Conservation (phyloP, 1,284 basidiomycete genomes). For the Athelia psychrophila region DNA sequence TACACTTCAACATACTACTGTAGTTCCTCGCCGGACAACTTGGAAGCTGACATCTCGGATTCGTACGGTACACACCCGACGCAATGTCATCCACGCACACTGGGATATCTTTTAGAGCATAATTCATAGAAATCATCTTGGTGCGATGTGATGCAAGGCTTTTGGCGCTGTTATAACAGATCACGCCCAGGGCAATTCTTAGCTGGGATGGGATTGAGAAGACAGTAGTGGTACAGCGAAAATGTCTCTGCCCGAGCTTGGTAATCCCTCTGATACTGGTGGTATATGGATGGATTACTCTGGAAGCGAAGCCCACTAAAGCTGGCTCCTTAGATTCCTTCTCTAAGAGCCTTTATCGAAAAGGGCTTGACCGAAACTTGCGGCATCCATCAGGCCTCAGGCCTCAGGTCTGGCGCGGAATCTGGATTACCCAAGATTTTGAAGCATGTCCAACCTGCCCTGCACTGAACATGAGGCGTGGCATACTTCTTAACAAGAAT, state of each 20-base stretch:
- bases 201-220: slow-evolving; percentile 1
- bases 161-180: slow-evolving; percentile 77
- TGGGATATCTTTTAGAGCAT: slow-evolving; percentile 62
- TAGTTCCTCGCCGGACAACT: slow-evolving; percentile 39
- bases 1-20: slow-evolving; percentile 49
- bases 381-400: slow-evolving; percentile 57
- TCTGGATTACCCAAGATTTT: slow-evolving; percentile 54
- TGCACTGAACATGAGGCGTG: slow-evolving; percentile 42
- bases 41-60: slow-evolving; percentile 70
- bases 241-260: slow-evolving; percentile 72
- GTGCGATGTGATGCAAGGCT: slow-evolving; percentile 73
- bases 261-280: slow-evolving; percentile 71
- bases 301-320: slow-evolving; percentile 48
- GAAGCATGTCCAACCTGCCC: slow-evolving; percentile 67
- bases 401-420: slow-evolving; percentile 54
- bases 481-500: slow-evolving; percentile 79
- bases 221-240: slow-evolving; percentile 29
- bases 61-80: slow-evolving; percentile 71
- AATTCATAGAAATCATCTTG: slow-evolving; percentile 71
- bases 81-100: slow-evolving; percentile 65
- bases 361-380: slow-evolving; percentile 58
- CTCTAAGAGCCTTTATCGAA: slow-evolving; percentile 67
- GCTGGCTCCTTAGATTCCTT: slow-evolving; percentile 58
- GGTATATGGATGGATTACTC: slow-evolving; percentile 73
- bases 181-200: slow-evolving; percentile 44